These are phyloP conservation scores for Aquilaria yunnanensis DNA, from an alignment of 345 rosid genomes.

Conservation along the genomic window DNA sequence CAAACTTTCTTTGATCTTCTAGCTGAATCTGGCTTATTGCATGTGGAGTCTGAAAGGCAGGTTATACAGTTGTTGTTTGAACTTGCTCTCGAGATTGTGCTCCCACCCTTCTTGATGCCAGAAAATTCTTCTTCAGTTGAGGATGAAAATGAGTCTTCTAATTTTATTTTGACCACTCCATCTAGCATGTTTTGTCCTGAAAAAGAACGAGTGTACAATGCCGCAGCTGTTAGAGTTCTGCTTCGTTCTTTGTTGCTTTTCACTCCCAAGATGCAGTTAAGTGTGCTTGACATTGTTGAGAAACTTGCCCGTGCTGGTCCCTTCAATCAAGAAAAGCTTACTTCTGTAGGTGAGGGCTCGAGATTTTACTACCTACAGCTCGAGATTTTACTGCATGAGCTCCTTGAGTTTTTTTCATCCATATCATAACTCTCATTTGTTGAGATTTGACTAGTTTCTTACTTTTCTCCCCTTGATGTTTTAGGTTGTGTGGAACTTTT, in stretches of 20 bases:
- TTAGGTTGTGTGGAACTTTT: slow-evolving; percentile 85
- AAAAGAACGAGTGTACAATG: slow-evolving; percentile 76
- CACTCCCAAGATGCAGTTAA: slow-evolving; percentile 84
- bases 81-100: slow-evolving; percentile 83
- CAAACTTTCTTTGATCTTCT: slow-evolving; percentile 85
- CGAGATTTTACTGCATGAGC: too few relatives aligned
- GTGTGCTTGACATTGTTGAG: slow-evolving; percentile 61
- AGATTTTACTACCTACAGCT: slow-evolving; percentile 4
- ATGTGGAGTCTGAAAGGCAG: slow-evolving; percentile 85
- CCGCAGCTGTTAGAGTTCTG: slow-evolving; percentile 72
- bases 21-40: slow-evolving; percentile 81
- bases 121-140: slow-evolving; percentile 38
- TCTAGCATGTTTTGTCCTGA: slow-evolving; percentile 58
- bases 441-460: slow-evolving; percentile 16
- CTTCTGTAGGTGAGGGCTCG: slow-evolving; percentile 66
- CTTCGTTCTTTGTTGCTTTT: slow-evolving; percentile 76
- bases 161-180: slow-evolving; percentile 44
- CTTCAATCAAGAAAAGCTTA: slow-evolving; percentile 85
- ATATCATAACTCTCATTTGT: too few relatives aligned
- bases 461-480: slow-evolving; percentile 17
- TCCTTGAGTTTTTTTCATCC: not conserved
- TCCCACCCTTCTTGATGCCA: slow-evolving; percentile 70
- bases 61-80: slow-evolving; percentile 78
- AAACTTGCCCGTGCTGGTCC: slow-evolving; percentile 78
- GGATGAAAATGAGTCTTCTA: slow-evolving; percentile 33